Evolutionary conservation across 2,329 filamentous ascomycete genomes (phyloP).

Genomic region (Eutypa lata): DNA sequence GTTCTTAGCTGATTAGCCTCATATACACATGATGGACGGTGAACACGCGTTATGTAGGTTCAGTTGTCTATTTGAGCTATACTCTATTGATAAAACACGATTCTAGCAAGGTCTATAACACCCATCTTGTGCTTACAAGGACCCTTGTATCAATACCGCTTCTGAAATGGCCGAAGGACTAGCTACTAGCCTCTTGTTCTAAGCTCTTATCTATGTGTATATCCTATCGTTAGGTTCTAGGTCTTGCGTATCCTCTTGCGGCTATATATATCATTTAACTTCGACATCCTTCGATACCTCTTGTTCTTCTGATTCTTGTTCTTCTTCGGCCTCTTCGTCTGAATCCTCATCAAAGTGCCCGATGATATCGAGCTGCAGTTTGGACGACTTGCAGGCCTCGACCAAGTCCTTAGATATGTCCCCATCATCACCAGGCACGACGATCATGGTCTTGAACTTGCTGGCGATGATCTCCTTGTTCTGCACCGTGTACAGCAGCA

Average conservation of each 20-base stretch:
- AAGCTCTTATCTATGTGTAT: too few species aligned
- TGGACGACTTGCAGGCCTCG: conserved; percentile 31
- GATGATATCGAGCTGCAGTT: conserved; percentile 26
- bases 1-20: too few species aligned
- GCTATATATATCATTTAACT: background rate
- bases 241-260: background rate
- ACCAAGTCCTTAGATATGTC: conserved; percentile 32
- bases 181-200: too few species aligned
- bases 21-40: too few species aligned
- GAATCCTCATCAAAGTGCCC: background rate
- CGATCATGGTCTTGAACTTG: conserved; percentile 35
- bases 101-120: too few species aligned
- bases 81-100: too few species aligned
- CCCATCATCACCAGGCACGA: conserved; percentile 29
- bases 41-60: too few species aligned
- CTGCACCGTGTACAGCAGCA: conserved; percentile 40
- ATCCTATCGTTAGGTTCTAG: background rate
- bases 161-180: too few species aligned
- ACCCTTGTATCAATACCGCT: too few species aligned
- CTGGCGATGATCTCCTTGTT: conserved; percentile 34
- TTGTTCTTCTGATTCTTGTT: background rate
- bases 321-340: background rate
- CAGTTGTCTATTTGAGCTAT: too few species aligned
- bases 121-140: too few species aligned
- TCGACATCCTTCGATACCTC: background rate